phyloP scores from a whole-genome alignment of 2,329 filamentous ascomycete species.

The Coniochaeta sp. region DNA sequence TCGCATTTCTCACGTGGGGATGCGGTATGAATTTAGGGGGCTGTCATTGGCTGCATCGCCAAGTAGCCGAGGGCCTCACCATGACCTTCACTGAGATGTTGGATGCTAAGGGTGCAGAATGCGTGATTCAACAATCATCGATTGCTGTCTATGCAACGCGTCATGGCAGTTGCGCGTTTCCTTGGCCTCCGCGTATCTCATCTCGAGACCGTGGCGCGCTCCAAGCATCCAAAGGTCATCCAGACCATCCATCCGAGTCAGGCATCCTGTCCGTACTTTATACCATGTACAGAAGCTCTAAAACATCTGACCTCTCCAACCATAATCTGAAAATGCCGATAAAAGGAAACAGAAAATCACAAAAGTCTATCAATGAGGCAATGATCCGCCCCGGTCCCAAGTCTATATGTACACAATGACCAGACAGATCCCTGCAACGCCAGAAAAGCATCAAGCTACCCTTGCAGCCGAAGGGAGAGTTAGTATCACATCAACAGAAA shows the following conservation, averaged over 20 bases:
- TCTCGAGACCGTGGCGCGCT: too few relatives aligned
- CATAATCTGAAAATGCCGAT: neutral
- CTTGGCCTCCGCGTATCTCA: too few relatives aligned
- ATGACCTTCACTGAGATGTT: neutral
- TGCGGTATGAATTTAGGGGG: too few relatives aligned
- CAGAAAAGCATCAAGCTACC: neutral
- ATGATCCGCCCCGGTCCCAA: neutral
- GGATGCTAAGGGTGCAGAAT: too few relatives aligned
- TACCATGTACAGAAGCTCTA: neutral
- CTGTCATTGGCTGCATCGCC: too few relatives aligned
- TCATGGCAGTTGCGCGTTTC: neutral
- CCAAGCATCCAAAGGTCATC: neutral
- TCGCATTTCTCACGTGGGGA: too few relatives aligned
- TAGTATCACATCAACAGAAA: too few relatives aligned
- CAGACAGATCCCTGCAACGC: neutral
- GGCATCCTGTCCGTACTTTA: too few relatives aligned
- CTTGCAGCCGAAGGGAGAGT: neutral
- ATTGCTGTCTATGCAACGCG: neutral
- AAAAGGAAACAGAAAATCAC: neutral
- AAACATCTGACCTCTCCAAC: neutral
- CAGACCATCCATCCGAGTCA: neutral
- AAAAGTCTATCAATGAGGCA: neutral
- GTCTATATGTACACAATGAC: slow-evolving; percentile 3
- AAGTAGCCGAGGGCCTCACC: too few relatives aligned
- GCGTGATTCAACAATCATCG: neutral